These are phyloP conservation scores for Fusarium vanettenii DNA, from an alignment of 2,329 filamentous ascomycete genomes.

Conservation along the genomic window DNA sequence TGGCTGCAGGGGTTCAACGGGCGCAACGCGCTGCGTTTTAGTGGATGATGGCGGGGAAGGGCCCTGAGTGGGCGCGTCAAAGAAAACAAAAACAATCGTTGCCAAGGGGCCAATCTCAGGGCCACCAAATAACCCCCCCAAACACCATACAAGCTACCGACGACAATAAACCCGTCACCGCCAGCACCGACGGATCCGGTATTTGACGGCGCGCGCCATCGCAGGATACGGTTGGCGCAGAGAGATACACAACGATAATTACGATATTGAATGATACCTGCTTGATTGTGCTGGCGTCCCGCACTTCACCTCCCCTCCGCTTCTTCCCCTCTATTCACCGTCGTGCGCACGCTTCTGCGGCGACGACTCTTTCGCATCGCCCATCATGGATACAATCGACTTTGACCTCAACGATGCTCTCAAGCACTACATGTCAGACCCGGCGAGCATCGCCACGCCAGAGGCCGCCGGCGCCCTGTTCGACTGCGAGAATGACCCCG, in stretches of 20 bases:
- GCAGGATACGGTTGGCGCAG: slow-evolving; percentile 9
- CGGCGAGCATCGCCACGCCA: slow-evolving; percentile 81
- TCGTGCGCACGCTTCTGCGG: slow-evolving; percentile 29
- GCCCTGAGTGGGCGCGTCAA: slow-evolving; percentile 41
- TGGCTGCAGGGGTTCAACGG: slow-evolving; percentile 40
- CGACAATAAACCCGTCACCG: slow-evolving; percentile 18
- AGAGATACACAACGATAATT: slow-evolving; percentile 1
- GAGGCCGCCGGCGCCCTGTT: slow-evolving; percentile 86
- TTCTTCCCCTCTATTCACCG: slow-evolving; percentile 18
- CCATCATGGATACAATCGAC: slow-evolving; percentile 77
- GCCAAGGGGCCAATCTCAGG: slow-evolving; percentile 31
- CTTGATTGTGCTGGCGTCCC: slow-evolving; percentile 16
- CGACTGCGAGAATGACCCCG: slow-evolving; percentile 93
- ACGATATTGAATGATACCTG: slow-evolving; percentile 24
- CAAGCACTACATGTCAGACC: slow-evolving; percentile 97
- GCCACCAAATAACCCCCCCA: slow-evolving; percentile 31
- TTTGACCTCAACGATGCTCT: slow-evolving; percentile 98
- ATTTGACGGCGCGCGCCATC: slow-evolving; percentile 25
- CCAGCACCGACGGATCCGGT: slow-evolving; percentile 31
- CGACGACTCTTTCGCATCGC: slow-evolving; percentile 35
- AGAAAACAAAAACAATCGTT: slow-evolving; percentile 51
- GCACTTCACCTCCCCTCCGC: slow-evolving; percentile 6
- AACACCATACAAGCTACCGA: slow-evolving; percentile 19
- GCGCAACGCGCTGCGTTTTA: slow-evolving; percentile 37
- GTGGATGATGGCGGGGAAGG: slow-evolving; percentile 40